Conservation (phyloP, 768 basidiomycete species). For the Kwoniella europaea region DNA sequence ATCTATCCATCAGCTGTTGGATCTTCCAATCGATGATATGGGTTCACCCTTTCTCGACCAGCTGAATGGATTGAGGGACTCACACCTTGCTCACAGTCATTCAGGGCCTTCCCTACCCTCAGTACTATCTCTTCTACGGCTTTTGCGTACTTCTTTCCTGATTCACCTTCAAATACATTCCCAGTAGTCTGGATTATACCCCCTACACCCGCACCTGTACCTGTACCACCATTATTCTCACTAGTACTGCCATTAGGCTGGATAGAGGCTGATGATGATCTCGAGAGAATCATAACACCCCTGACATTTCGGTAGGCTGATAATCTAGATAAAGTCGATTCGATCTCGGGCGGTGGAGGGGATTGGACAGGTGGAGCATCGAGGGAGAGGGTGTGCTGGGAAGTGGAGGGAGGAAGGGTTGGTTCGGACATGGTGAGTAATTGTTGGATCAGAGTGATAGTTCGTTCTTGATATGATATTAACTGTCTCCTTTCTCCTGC, state of each 20-base stretch:
- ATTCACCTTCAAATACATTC: constrained; percentile 52
- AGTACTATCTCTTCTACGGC: constrained; percentile 68
- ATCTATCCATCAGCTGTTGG: too few relatives aligned
- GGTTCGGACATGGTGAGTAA: neutral
- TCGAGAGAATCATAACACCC: constrained; percentile 81
- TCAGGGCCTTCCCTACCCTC: constrained; percentile 75
- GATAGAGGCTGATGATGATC: constrained; percentile 46
- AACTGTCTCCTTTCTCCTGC: neutral
- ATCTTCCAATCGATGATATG: too few relatives aligned
- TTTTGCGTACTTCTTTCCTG: constrained; percentile 52
- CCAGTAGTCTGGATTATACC: constrained; percentile 74
- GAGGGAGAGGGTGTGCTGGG: constrained; percentile 2
- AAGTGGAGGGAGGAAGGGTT: constrained; percentile 45
- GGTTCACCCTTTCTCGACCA: too few relatives aligned
- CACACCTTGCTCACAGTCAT: constrained; percentile 72
- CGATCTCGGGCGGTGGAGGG: constrained; percentile 71
- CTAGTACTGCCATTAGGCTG: neutral
- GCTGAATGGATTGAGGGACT: constrained; percentile 35
- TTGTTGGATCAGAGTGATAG: neutral
- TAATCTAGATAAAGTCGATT: constrained; percentile 74
- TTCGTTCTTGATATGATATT: neutral
- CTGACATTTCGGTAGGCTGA: constrained; percentile 82
- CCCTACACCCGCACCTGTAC: neutral
- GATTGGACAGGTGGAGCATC: neutral
- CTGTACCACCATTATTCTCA: neutral